These are phyloP conservation scores for Uronychia binucleata DNA, from an alignment of 73 alveolate species.

Conservation along the genomic window DNA sequence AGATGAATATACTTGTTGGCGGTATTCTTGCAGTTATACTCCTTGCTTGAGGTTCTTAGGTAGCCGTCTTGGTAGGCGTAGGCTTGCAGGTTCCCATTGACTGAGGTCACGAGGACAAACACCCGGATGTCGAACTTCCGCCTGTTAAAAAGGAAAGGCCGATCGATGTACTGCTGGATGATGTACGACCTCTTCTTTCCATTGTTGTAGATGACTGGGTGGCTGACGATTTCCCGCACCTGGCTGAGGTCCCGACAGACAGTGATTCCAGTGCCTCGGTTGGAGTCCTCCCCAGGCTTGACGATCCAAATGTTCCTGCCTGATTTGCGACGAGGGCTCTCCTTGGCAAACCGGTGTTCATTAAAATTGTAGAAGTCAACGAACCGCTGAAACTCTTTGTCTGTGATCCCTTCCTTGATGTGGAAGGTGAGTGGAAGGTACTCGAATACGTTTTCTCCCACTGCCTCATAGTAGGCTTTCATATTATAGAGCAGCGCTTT, in stretches of 20 bases:
- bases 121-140: conserved; percentile 78
- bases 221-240: conserved; percentile 27
- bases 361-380: conserved; percentile 19
- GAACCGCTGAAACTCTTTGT: conserved; percentile 25
- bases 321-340: conserved; percentile 10
- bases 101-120: conserved; percentile 48
- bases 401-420: conserved; percentile 12
- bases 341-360: conserved; percentile 21
- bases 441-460: not conserved
- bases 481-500: conserved; percentile 42
- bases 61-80: conserved; percentile 71
- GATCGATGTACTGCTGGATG: conserved; percentile 63
- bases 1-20: conserved; percentile 66
- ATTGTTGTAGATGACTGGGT: conserved; percentile 13
- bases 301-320: conserved; percentile 69
- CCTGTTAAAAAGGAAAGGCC: conserved; percentile 62
- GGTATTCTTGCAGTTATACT: conserved; percentile 49
- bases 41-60: conserved; percentile 61
- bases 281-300: conserved; percentile 78
- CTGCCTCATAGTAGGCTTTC: conserved; percentile 27
- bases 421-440: conserved; percentile 51
- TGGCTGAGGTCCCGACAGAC: conserved; percentile 41
- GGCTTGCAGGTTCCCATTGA: conserved; percentile 54
- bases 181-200: conserved; percentile 35
- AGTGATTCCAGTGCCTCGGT: conserved; percentile 71